Base-by-base conservation (phyloP, 1,284 basidiomycete genomes). In the Ceratobasidium sp. region DNA sequence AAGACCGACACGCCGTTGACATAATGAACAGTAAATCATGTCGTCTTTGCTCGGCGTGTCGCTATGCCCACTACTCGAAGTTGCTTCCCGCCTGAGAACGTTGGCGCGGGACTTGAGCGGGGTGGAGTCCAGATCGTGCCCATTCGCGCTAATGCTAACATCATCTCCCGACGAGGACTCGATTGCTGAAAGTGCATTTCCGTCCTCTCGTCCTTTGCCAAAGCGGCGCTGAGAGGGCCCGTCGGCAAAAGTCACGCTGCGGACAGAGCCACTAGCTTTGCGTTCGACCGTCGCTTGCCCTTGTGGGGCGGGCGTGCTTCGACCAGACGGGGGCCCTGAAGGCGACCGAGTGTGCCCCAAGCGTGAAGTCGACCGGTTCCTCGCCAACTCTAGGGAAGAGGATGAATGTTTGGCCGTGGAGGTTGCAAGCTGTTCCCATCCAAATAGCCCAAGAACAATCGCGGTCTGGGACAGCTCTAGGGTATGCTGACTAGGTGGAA, bases 1-100 rank as follows among this genome's bases (percentile, higher is more conserved):
- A 36, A 93, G 80, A 1, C 91, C 91, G 51, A 92, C 83, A 9
- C 91, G 84, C 30, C 91, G 84, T 76, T 91, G 90, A 77, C 91
- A 92, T 23, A 93, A 81, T 6, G 81, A 73, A 74, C 91, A 93
- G 73, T 87, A 84, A 1, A 92, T 79, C 9, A 91, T 81, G 0
- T 85, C 79, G 40, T 49, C 70, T 14, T 72, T 67, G 69, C 74
- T 33, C 38, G 63, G 54, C 25, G 42, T 58, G 61, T 53, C 73
- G 63, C 30, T 60, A 12, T 62, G 60, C 1, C 60, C 44, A 28
- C 56, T 58, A 21, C 63, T 58, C 40, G 69, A 40, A 3, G 44
- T 42, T 36, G 58, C 53, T n/a, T 71, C 48, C 25, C 69, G 28
- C 28, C 72, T 44, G 56, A 71, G 44, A 28, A 49, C 38, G 48